Evolutionary conservation across 768 basidiomycete genomes (phyloP), one percentile per base, ranked within the genome.

Genomic region (Psilocybe sp.): DNA sequence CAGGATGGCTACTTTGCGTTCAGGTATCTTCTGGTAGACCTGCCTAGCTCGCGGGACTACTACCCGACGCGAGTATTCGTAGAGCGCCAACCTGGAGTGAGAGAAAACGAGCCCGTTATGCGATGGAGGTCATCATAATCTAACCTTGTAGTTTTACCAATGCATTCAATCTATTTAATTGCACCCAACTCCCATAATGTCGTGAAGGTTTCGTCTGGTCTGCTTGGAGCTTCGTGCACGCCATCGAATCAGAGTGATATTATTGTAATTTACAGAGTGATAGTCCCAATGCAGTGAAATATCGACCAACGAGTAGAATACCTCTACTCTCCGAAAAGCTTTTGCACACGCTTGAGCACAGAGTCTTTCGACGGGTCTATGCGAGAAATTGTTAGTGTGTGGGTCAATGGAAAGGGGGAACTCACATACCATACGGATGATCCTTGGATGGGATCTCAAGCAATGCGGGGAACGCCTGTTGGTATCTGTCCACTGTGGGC

Each of bases 391-490:
- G 34, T 49, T 18, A 52, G 47, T 16, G 19, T 28, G 23, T 40
- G 18, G 36, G 23, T 28, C 6, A 9, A 15, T 10, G 13, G 20
- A 36, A 20, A 32, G 19, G 9, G 16, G 12, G 40, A n/a, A 43
- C 15, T 38, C 36, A 70, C 81, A 51, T 47, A 96, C 96, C 95
- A 60, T 98, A 98, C 33, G 96, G 96, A 69, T 97, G 94, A 63
- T 98, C 96, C 68, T 98, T 98, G 48, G 92, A 94, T 19, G 97
- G 97, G 54, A 99, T 98, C 70, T 99, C 97, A 13, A 99, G 82
- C 36, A 99, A 72, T 0, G 97, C 93, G 16, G 97, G 97, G 74
- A 99, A 99, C 0, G 96, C 85, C 67, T 94, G 90, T 56, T 92
- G 85, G 68, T 99, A 99, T 60, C 85, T 85, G 70, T 99, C 97